Percentiles rank a stretch among this genome's conserved stretches.
These are phyloP conservation scores for Podila epicladia DNA, from an alignment of 192 early-diverging fungal genomes.

Conservation along the genomic window DNA sequence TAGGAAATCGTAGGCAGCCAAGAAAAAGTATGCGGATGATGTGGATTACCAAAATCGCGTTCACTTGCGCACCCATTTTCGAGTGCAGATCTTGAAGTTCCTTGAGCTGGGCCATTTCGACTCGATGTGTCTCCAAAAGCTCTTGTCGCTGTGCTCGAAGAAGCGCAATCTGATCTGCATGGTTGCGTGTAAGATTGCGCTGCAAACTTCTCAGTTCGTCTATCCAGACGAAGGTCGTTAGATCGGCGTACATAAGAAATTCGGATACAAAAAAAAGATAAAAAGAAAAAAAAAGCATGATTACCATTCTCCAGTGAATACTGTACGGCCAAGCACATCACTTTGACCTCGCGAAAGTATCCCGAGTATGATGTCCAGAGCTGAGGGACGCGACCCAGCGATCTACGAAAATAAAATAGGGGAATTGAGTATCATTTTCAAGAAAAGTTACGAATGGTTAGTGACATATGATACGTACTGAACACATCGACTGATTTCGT, in stretches of 20 bases:
- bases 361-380: constrained; percentile 57
- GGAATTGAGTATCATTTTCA: not conserved
- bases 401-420: constrained; percentile 6
- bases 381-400: constrained; percentile 44
- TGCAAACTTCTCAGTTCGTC: constrained; percentile 21
- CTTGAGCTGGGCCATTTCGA: constrained; percentile 1
- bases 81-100: constrained; percentile 16
- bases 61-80: not conserved
- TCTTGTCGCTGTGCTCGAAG: constrained; percentile 10
- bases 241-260: no score
- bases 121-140: constrained; percentile 13
- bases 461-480: constrained; percentile 18
- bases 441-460: not conserved
- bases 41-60: constrained; percentile 12
- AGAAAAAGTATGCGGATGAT: not conserved
- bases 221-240: not conserved
- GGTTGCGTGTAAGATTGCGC: constrained; percentile 13
- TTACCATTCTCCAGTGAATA: constrained; percentile 48
- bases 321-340: constrained; percentile 49
- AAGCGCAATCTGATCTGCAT: constrained; percentile 14
- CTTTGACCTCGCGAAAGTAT: constrained; percentile 54
- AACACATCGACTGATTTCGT: constrained; percentile 32
- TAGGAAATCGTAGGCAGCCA: not conserved
- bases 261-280: no score
- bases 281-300: not conserved